Evolutionary conservation across 352 stramenopile species (phyloP).

Genomic region (Phytophthora meadii): DNA sequence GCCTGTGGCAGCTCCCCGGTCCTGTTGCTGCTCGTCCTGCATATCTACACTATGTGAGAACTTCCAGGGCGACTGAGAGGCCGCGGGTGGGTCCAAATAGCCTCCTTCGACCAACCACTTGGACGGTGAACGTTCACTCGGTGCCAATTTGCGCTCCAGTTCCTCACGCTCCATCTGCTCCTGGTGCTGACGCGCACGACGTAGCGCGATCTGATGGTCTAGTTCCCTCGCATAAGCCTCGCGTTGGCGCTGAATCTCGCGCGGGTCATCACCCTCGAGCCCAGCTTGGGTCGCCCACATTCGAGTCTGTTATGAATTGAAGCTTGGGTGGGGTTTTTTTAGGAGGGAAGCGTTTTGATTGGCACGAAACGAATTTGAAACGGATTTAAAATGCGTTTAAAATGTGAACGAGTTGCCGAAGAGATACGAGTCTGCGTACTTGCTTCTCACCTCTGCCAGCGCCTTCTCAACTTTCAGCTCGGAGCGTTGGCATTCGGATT

Average conservation of each 20-base stretch:
- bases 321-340: slow-evolving; percentile 18
- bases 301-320: slow-evolving; percentile 28
- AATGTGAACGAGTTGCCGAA: slow-evolving; percentile 52
- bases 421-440: slow-evolving; percentile 75
- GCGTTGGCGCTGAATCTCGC: slow-evolving; percentile 57
- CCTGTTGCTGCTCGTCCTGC: slow-evolving; percentile 32
- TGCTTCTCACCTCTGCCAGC: slow-evolving; percentile 57
- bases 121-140: slow-evolving; percentile 58
- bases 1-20: slow-evolving; percentile 38
- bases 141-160: slow-evolving; percentile 62
- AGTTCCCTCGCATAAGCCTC: slow-evolving; percentile 74
- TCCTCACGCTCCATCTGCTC: slow-evolving; percentile 62
- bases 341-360: slow-evolving; percentile 54
- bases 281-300: slow-evolving; percentile 64
- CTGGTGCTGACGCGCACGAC: slow-evolving; percentile 51
- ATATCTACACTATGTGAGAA: slow-evolving; percentile 23
- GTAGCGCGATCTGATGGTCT: slow-evolving; percentile 74
- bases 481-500: slow-evolving; percentile 62
- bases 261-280: slow-evolving; percentile 36
- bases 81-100: slow-evolving; percentile 29
- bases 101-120: slow-evolving; percentile 81
- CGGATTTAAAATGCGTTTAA: not conserved
- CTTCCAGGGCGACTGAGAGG: slow-evolving; percentile 28
- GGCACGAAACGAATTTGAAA: slow-evolving; percentile 19
- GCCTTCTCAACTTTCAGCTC: slow-evolving; percentile 65